phyloP scores from a whole-genome alignment of 768 basidiomycete genomes.

The Hortiboletus campestris region DNA sequence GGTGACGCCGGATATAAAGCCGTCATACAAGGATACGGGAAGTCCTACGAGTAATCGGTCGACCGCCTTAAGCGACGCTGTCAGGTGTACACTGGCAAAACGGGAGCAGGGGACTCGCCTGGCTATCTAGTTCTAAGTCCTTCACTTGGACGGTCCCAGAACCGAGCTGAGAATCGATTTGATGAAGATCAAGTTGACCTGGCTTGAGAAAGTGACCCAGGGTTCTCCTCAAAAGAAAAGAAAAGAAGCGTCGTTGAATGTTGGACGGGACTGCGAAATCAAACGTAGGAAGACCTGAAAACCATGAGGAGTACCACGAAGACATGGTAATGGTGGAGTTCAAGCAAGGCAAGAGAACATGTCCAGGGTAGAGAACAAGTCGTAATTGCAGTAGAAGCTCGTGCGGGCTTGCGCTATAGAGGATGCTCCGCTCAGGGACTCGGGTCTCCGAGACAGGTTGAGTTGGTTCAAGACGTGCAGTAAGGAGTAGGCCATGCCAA shows the following conservation, averaged over 20 bases:
- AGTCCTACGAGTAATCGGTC: constrained; percentile 63
- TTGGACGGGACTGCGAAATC: constrained; percentile 64
- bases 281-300: constrained; percentile 55
- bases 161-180: constrained; percentile 92
- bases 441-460: not conserved
- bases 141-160: constrained; percentile 85
- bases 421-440: constrained; percentile 4
- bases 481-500: not conserved
- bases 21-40: constrained; percentile 67
- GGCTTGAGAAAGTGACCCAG: constrained; percentile 86
- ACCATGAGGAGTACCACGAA: constrained; percentile 59
- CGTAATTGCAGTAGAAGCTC: not conserved
- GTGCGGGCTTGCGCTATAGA: constrained; percentile 2
- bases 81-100: constrained; percentile 14
- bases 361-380: constrained; percentile 1
- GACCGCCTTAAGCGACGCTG: constrained; percentile 57
- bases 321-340: constrained; percentile 34
- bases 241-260: constrained; percentile 87
- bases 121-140: constrained; percentile 73
- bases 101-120: constrained; percentile 47
- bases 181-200: constrained; percentile 81
- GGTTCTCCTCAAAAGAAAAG: constrained; percentile 79
- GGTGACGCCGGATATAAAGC: constrained; percentile 70
- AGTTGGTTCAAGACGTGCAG: not conserved
- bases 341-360: constrained; percentile 17